These are phyloP conservation scores for Kwoniella botswanensis DNA, from an alignment of 768 basidiomycete genomes.

Conservation along the genomic window DNA sequence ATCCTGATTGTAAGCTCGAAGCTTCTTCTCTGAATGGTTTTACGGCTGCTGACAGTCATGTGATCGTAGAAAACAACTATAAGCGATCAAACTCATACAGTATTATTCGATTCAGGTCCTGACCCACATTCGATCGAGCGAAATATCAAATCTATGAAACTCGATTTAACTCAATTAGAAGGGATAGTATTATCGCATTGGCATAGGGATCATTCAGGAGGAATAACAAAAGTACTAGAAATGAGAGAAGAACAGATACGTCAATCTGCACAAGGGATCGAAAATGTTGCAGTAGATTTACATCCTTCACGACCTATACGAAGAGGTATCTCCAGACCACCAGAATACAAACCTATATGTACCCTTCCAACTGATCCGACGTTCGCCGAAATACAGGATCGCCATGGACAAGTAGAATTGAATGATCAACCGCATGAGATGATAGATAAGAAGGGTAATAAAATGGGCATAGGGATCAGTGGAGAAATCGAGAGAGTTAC, in stretches of 20 bases:
- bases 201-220: constrained; percentile 77
- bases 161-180: constrained; percentile 65
- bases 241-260: constrained; percentile 10
- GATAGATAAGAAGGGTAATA: constrained; percentile 60
- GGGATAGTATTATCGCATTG: constrained; percentile 74
- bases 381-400: constrained; percentile 67
- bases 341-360: constrained; percentile 65
- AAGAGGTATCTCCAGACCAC: constrained; percentile 74
- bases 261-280: not conserved
- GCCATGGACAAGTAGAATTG: constrained; percentile 67
- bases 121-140: constrained; percentile 76
- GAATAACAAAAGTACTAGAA: constrained; percentile 61
- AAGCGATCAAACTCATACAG: constrained; percentile 63
- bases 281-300: constrained; percentile 66
- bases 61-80: constrained; percentile 66
- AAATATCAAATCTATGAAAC: constrained; percentile 69
- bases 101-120: constrained; percentile 83
- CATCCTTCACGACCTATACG: constrained; percentile 77
- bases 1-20: constrained; percentile 68
- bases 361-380: constrained; percentile 73
- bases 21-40: not conserved
- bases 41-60: not conserved
- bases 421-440: constrained; percentile 70
- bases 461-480: constrained; percentile 69
- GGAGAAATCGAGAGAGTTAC: constrained; percentile 78